phyloP scores from a whole-genome alignment of 257 asterid species.

The Solanum sparsipilum region DNA sequence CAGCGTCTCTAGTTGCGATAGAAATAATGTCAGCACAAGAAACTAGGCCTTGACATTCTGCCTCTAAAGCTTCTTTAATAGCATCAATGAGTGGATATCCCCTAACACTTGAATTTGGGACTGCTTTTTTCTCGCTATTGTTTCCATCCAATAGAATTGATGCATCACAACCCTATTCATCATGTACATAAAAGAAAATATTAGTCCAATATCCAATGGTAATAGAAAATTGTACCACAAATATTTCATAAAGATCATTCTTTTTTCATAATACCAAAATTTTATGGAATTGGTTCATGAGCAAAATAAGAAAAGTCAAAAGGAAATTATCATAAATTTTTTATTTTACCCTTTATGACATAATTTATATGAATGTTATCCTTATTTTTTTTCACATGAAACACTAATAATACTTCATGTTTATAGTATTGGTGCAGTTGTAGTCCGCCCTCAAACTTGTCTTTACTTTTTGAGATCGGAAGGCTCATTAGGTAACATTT shows the following conservation, averaged over 20 bases:
- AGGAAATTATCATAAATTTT: background rate
- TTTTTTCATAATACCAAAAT: background rate
- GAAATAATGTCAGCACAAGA: conserved; percentile 61
- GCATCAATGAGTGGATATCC: conserved; percentile 45
- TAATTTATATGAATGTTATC: too few species aligned
- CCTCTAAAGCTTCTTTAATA: conserved; percentile 31
- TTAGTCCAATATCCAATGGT: background rate
- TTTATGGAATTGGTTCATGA: background rate
- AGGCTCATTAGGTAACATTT: background rate
- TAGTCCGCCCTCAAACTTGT: background rate
- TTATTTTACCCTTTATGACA: background rate
- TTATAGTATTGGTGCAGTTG: background rate
- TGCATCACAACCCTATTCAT: conserved; percentile 50
- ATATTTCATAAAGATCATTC: background rate
- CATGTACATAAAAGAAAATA: background rate
- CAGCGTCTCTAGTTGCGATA: conserved; percentile 56
- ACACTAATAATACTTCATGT: background rate
- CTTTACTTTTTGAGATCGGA: background rate
- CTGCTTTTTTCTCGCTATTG: conserved; percentile 32
- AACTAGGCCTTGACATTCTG: conserved; percentile 30
- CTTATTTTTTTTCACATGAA: too few species aligned
- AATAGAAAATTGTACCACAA: background rate
- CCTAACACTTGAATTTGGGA: conserved; percentile 34
- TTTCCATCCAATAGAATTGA: conserved; percentile 42
- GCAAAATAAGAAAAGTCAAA: background rate